Conservation (phyloP, 2,329 filamentous ascomycete genomes). For the Drechslerella dactyloides region DNA sequence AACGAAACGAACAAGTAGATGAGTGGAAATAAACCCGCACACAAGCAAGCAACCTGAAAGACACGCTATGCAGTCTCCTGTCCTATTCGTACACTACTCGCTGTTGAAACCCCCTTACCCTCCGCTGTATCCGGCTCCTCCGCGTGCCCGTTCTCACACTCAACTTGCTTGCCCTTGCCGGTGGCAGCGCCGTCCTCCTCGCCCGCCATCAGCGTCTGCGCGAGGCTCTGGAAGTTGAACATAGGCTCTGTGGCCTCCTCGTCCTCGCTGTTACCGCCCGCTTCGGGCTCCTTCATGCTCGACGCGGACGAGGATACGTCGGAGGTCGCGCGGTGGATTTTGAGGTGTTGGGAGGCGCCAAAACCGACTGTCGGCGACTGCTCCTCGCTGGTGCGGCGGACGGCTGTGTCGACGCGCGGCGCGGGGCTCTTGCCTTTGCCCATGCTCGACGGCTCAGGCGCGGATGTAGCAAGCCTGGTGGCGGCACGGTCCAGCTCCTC, state of each 20-base stretch:
- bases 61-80: constrained; percentile 50
- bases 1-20: constrained; percentile 13
- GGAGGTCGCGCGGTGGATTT: constrained; percentile 47
- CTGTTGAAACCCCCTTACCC: constrained; percentile 24
- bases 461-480: constrained; percentile 45
- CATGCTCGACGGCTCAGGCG: constrained; percentile 34
- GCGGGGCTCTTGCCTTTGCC: constrained; percentile 41
- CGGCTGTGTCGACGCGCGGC: constrained; percentile 22
- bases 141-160: background rate
- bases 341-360: constrained; percentile 26
- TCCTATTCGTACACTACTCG: constrained; percentile 39
- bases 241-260: constrained; percentile 69
- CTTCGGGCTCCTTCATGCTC: constrained; percentile 48
- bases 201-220: constrained; percentile 77
- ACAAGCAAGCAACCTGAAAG: constrained; percentile 14
- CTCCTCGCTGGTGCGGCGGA: constrained; percentile 36
- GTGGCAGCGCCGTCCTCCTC: constrained; percentile 59
- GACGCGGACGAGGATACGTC: constrained; percentile 47
- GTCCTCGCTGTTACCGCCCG: constrained; percentile 50
- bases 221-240: constrained; percentile 89
- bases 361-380: constrained; percentile 36
- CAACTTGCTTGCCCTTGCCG: background rate
- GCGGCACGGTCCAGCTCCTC: constrained; percentile 60
- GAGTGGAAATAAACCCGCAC: constrained; percentile 7
- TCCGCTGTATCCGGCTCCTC: constrained; percentile 41